Evolutionary conservation across 2,329 filamentous ascomycete genomes (phyloP).

Genomic region (Exophiala aquamarina): DNA sequence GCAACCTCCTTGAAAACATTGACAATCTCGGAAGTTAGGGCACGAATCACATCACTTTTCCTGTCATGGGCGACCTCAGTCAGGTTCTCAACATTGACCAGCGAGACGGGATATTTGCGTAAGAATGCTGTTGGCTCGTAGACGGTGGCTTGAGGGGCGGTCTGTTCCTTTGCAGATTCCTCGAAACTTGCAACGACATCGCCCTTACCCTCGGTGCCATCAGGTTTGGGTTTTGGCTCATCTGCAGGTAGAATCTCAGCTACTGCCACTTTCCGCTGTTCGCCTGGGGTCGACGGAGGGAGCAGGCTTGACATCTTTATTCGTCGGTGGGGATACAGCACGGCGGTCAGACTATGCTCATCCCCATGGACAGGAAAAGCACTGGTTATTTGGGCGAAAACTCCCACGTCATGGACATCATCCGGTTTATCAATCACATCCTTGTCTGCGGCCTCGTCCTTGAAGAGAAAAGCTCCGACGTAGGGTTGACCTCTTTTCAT

Average conservation of each 20-base stretch:
- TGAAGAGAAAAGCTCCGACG: slow-evolving; percentile 94
- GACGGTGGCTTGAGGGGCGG: slow-evolving; percentile 53
- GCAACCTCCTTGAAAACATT: slow-evolving; percentile 99
- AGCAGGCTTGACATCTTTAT: slow-evolving; percentile 86
- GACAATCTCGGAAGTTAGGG: slow-evolving; percentile 95
- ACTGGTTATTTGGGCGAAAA: slow-evolving; percentile 97
- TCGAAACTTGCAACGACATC: slow-evolving; percentile 98
- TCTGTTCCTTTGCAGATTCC: slow-evolving; percentile 67
- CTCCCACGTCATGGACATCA: slow-evolving; percentile 93
- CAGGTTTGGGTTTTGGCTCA: slow-evolving; percentile 53
- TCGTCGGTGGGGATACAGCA: slow-evolving; percentile 91
- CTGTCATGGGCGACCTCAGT: slow-evolving; percentile 85
- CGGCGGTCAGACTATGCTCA: slow-evolving; percentile 81
- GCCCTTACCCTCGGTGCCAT: slow-evolving; percentile 71
- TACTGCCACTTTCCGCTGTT: slow-evolving; percentile 34
- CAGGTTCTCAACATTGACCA: slow-evolving; percentile 94
- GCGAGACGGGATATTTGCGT: slow-evolving; percentile 84
- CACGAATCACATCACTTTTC: slow-evolving; percentile 83
- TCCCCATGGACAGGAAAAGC: slow-evolving; percentile 89
- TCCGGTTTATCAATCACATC: slow-evolving; percentile 88
- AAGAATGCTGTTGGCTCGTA: slow-evolving; percentile 92
- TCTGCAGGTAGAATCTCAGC: slow-evolving; percentile 43
- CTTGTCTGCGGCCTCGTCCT: slow-evolving; percentile 90
- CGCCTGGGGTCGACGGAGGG: slow-evolving; percentile 54
- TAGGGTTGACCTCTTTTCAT: slow-evolving; percentile 97